Conservation (phyloP, 352 stramenopile genomes). For the Globisporangium heterothallicum region DNA sequence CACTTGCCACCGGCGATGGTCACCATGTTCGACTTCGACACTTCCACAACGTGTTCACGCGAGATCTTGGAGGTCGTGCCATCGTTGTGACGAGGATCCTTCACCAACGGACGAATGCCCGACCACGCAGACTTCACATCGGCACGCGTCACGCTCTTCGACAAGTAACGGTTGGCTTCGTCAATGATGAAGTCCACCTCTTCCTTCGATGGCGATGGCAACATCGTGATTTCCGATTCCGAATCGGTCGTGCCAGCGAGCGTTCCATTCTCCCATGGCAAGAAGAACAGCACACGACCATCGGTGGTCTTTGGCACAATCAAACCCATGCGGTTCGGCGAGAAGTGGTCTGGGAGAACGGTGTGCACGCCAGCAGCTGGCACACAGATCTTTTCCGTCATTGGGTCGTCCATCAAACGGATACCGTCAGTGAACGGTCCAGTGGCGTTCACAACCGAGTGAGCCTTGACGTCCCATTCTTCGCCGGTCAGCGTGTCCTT, state of each 20-base stretch:
- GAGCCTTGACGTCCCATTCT: constrained; percentile 86
- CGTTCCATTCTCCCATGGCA: constrained; percentile 94
- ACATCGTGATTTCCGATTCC: constrained; percentile 92
- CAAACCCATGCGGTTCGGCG: constrained; percentile 91
- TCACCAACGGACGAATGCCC: constrained; percentile 92
- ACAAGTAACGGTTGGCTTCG: constrained; percentile 89
- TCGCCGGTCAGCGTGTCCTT: constrained; percentile 87
- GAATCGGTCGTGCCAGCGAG: constrained; percentile 93
- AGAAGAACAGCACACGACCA: constrained; percentile 92
- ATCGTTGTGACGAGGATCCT: constrained; percentile 80
- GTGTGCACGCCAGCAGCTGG: constrained; percentile 93
- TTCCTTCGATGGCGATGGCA: constrained; percentile 86
- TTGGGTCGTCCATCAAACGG: constrained; percentile 90
- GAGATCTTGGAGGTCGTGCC: constrained; percentile 88
- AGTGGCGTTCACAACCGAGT: constrained; percentile 92
- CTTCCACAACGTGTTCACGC: constrained; percentile 93
- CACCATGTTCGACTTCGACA: constrained; percentile 87
- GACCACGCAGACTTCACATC: constrained; percentile 95
- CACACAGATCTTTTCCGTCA: constrained; percentile 88
- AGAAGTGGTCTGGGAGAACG: constrained; percentile 94
- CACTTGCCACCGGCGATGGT: constrained; percentile 96
- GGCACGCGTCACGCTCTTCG: constrained; percentile 80
- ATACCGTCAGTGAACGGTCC: constrained; percentile 91
- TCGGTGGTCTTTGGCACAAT: constrained; percentile 96
- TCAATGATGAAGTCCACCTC: constrained; percentile 95